Percentiles rank a stretch among this genome's conserved stretches.
Evolutionary conservation across 2,329 filamentous ascomycete species (phyloP).

Genomic region (Arthrobotrys sinensis): DNA sequence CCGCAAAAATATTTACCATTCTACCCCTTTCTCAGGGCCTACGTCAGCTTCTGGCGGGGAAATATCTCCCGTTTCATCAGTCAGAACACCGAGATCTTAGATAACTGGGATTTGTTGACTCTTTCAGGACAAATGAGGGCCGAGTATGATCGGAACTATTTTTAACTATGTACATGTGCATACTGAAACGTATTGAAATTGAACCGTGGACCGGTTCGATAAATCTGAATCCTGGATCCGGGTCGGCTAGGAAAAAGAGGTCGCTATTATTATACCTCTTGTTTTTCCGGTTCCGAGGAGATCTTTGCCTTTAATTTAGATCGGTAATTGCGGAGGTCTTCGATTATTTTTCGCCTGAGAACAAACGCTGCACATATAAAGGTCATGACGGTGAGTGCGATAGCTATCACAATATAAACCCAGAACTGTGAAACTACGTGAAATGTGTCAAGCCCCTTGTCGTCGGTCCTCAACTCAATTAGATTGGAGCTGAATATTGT

Average conservation of each 20-base stretch:
- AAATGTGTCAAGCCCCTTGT: constrained; percentile 4
- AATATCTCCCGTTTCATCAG: constrained; percentile 10
- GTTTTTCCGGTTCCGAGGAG: not conserved
- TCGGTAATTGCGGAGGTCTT: constrained; percentile 29
- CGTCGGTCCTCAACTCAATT: constrained; percentile 21
- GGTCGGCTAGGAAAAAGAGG: too few relatives aligned
- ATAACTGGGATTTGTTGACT: too few relatives aligned
- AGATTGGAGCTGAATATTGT: constrained; percentile 51
- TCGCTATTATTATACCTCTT: not conserved
- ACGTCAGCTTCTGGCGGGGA: constrained; percentile 6
- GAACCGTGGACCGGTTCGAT: too few relatives aligned
- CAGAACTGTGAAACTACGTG: constrained; percentile 52
- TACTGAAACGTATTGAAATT: too few relatives aligned
- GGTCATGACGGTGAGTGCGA: constrained; percentile 32
- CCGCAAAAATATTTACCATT: not conserved
- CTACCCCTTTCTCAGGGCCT: not conserved
- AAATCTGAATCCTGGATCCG: too few relatives aligned
- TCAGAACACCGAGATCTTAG: too few relatives aligned
- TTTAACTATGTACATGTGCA: too few relatives aligned
- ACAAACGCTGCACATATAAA: constrained; percentile 33
- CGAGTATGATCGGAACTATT: too few relatives aligned
- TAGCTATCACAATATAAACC: constrained; percentile 36
- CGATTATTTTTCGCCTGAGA: constrained; percentile 11
- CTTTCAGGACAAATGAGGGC: too few relatives aligned
- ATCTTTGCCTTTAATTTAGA: not conserved